Conservation (phyloP, 192 early-diverging fungal species). For the Entomortierella parvispora region DNA sequence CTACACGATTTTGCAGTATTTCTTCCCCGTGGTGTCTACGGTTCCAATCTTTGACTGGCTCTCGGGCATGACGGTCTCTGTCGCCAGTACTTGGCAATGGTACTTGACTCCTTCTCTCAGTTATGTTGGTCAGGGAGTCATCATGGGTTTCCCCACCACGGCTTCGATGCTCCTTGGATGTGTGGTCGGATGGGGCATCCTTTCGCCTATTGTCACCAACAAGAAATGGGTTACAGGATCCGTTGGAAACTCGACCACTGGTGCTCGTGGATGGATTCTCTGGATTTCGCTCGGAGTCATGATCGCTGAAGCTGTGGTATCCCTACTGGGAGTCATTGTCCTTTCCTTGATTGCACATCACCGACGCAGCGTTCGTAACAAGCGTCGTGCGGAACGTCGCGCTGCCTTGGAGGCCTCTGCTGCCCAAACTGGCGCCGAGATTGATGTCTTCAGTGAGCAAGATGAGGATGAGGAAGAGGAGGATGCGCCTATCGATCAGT, state of each 20-base stretch:
- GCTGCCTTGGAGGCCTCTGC: constrained; percentile 29
- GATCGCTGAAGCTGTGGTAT: constrained; percentile 78
- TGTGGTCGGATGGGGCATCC: constrained; percentile 77
- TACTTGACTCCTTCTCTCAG: constrained; percentile 76
- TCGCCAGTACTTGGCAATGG: constrained; percentile 71
- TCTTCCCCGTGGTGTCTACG: constrained; percentile 63
- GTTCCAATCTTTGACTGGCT: constrained; percentile 71
- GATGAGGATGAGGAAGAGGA: constrained; percentile 38
- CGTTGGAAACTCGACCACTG: constrained; percentile 75
- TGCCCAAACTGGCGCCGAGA: constrained; percentile 18
- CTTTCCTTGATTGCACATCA: constrained; percentile 55
- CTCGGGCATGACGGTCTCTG: constrained; percentile 62
- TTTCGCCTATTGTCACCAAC: constrained; percentile 74
- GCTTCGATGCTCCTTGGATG: constrained; percentile 78
- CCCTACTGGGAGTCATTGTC: constrained; percentile 63
- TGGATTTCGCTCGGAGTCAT: constrained; percentile 86
- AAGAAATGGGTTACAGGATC: constrained; percentile 77
- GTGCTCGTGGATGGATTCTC: constrained; percentile 81
- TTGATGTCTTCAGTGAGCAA: constrained; percentile 22
- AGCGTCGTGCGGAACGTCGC: constrained; percentile 23
- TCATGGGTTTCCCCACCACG: constrained; percentile 84
- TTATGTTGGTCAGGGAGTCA: constrained; percentile 83
- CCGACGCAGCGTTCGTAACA: constrained; percentile 20
- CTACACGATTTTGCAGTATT: constrained; percentile 72
- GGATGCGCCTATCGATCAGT: constrained; percentile 63